Evolutionary conservation across 2,329 filamentous ascomycete species (phyloP), one percentile per base, ranked within the genome.

Genomic region (Talaromyces sp.): DNA sequence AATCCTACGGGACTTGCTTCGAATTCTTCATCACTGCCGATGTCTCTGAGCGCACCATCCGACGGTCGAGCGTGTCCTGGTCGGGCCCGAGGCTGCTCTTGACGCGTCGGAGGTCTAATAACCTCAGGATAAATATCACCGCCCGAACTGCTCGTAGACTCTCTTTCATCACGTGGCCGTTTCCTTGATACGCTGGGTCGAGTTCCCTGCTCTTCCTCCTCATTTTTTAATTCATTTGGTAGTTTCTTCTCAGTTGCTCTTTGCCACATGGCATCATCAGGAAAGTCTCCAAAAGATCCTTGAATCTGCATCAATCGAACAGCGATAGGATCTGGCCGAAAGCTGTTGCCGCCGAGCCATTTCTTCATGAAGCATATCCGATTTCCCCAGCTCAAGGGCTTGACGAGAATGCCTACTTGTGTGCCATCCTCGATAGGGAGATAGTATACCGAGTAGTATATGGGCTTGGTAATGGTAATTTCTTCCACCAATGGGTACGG

Each of bases 121-220:
- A 27, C 35, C 10, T 47, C 13, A 5, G 50, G 27, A 16, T 43
- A 33, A 11, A 63, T 63, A 5, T 63, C 61, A 10, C 50, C 39
- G 5, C 61, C 61, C 24, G 61, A 63, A 14, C 61, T 63, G 31
- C 52, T 57, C 11, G 50, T 57, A 10, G 31, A 43, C 10, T 57
- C 61, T 4, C 27, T 43, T 14, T 3, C 3, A 9, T 49, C 61
- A 7, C 61, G 61, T 1, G 45, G 22, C 14, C 61, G 47, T 16
- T 63, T 63, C 39, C 37, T 49, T 1, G 61, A 22, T 22, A 49
- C 19, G 31, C 37, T 56, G 35, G 50, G 27, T 43, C 35, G 33
- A 7, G 13, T 19, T 22, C 10, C 7, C 2, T 37, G 41, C 31
- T 57, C 61, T 8, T 24, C 31, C 2, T 54, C 50, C 22, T 63